These are phyloP conservation scores for Boletus mariae DNA, from an alignment of 1,284 basidiomycete species.

Conservation along the genomic window DNA sequence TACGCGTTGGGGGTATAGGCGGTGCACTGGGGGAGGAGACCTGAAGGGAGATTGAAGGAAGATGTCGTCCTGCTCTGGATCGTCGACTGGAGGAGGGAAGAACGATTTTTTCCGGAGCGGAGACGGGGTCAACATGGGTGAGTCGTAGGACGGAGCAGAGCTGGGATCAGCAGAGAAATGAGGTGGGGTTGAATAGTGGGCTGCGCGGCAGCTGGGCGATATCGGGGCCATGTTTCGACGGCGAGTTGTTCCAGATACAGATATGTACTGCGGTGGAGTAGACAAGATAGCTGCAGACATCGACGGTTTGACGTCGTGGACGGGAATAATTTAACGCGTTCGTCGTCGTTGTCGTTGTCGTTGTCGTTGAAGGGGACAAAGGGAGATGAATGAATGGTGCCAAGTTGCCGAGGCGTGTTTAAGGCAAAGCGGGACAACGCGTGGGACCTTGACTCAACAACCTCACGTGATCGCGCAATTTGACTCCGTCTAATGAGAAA, in stretches of 20 bases:
- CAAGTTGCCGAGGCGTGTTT: slow-evolving; percentile 25
- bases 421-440: slow-evolving; percentile 22
- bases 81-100: slow-evolving; percentile 35
- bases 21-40: slow-evolving; percentile 42
- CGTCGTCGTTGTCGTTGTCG: slow-evolving; percentile 22
- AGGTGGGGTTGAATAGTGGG: slow-evolving; percentile 38
- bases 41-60: slow-evolving; percentile 54
- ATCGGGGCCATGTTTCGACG: slow-evolving; percentile 44
- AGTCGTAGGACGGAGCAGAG: slow-evolving; percentile 38
- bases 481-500: slow-evolving; percentile 14
- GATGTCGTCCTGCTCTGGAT: slow-evolving; percentile 43
- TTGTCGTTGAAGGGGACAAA: slow-evolving; percentile 20
- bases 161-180: slow-evolving; percentile 24
- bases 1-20: slow-evolving; percentile 31
- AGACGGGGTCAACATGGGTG: slow-evolving; percentile 61
- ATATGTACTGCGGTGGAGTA: slow-evolving; percentile 37
- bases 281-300: slow-evolving; percentile 36
- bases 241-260: slow-evolving; percentile 35
- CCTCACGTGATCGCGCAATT: slow-evolving; percentile 35
- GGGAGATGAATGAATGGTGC: slow-evolving; percentile 1
- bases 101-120: slow-evolving; percentile 47
- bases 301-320: slow-evolving; percentile 18
- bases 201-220: slow-evolving; percentile 45
- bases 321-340: slow-evolving; percentile 19
- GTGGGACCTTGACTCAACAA: slow-evolving; percentile 40